phyloP scores from a whole-genome alignment of 75 land plant species.

The Azolla pinnata region DNA sequence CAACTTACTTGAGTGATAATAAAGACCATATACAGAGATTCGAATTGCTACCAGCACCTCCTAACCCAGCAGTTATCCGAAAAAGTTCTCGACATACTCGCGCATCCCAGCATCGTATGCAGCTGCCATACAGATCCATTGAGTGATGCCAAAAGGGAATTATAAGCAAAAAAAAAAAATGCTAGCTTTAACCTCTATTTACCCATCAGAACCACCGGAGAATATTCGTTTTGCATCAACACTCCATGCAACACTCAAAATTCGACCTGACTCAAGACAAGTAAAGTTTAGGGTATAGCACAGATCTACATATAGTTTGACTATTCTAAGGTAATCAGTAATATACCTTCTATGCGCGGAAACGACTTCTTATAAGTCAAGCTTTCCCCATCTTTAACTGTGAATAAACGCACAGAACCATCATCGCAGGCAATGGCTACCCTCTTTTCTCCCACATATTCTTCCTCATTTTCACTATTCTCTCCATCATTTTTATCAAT shows the following conservation, averaged over 20 bases:
- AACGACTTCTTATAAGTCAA: slow-evolving; percentile 53
- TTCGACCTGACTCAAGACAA: slow-evolving; percentile 44
- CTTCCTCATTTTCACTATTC: slow-evolving; percentile 15
- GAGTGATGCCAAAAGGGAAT: not conserved
- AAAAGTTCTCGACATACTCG: slow-evolving; percentile 47
- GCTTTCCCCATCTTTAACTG: slow-evolving; percentile 31
- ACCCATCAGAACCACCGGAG: slow-evolving; percentile 98
- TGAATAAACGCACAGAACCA: slow-evolving; percentile 73
- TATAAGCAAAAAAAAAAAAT: not conserved
- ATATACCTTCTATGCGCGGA: slow-evolving; percentile 88
- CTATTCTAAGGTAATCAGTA: not conserved
- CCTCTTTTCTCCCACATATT: slow-evolving; percentile 19
- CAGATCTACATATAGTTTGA: too few species aligned
- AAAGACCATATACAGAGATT: slow-evolving; percentile 91
- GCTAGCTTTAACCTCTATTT: slow-evolving; percentile 7
- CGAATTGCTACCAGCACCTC: slow-evolving; percentile 47
- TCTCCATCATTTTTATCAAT: slow-evolving; percentile 39
- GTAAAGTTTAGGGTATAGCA: too few species aligned
- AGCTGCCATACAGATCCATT: slow-evolving; percentile 8
- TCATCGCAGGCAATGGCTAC: slow-evolving; percentile 94
- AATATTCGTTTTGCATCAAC: slow-evolving; percentile 42
- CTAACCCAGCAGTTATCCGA: slow-evolving; percentile 81
- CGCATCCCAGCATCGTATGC: slow-evolving; percentile 90
- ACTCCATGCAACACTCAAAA: slow-evolving; percentile 84
- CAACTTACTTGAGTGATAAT: slow-evolving; percentile 55